Conservation (phyloP, 805 yeast genomes). For the Candida incommunis region DNA sequence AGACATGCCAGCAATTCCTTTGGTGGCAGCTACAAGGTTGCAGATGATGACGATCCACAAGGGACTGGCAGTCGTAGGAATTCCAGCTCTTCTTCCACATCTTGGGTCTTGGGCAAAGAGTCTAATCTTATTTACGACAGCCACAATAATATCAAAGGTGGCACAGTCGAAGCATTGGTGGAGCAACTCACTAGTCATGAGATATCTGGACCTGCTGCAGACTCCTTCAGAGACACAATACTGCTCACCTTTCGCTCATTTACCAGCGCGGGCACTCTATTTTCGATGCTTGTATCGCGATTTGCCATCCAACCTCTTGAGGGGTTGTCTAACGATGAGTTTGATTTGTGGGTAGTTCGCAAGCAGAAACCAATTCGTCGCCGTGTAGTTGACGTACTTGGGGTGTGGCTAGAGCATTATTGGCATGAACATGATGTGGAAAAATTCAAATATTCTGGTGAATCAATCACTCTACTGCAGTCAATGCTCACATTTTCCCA, state of each 20-base stretch:
- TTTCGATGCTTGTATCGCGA: constrained; percentile 44
- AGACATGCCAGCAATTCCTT: background rate
- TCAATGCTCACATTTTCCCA: constrained; percentile 27
- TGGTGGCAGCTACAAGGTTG: background rate
- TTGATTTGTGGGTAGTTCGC: constrained; percentile 57
- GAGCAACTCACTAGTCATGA: constrained; percentile 72
- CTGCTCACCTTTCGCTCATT: constrained; percentile 66
- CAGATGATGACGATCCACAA: background rate
- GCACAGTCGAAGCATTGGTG: constrained; percentile 62
- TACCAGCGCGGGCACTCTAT: constrained; percentile 48
- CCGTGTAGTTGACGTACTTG: constrained; percentile 54
- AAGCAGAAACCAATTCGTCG: constrained; percentile 55
- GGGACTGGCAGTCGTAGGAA: background rate
- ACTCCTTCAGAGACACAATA: constrained; percentile 49
- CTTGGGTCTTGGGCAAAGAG: constrained; percentile 9
- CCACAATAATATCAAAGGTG: constrained; percentile 69
- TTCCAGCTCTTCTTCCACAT: background rate
- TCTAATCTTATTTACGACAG: constrained; percentile 42
- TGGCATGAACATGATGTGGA: constrained; percentile 37
- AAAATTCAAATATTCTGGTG: constrained; percentile 3
- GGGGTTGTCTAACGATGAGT: constrained; percentile 64
- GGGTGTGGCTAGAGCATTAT: constrained; percentile 47
- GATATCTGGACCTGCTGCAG: background rate
- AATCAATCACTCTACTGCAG: constrained; percentile 16
- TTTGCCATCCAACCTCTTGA: constrained; percentile 73